Base-by-base conservation (phyloP, 78 protist genomes). In the Mantamonas sphyraenae region DNA sequence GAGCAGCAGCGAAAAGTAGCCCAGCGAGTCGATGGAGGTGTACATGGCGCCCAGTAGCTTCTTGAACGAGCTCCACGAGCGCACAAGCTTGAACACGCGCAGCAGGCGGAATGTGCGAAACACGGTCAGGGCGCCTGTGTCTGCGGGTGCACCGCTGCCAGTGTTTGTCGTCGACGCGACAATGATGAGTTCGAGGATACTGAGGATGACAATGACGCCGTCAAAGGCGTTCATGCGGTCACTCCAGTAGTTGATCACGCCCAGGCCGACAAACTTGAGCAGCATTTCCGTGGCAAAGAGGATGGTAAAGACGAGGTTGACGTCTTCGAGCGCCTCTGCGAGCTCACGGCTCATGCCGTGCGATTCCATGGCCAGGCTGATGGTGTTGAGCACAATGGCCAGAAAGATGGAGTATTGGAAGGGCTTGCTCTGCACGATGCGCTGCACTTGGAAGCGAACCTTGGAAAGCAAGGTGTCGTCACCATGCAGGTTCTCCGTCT, bases 71-170 rank as follows among this genome's bases (percentile, higher is more conserved):
- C 1, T 1, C 64, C 70, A 26, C 33, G 73, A n/a, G 22, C 68
- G 64, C 17, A 63, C 74, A 28, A 77, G 56, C 45, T 59, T 55
- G 51, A 77, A 35, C 26, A 77, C 31, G 24, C 83, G 76, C 19
- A 80, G 30, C 26, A 73, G 14, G 30, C 85, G 85, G 2, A 80
- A 3, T 12, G 58, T 69, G 20, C 85, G 74, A 9, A 80, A 58
- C 53, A 50, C 62, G 1, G 74, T 28, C 61, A 76, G 62, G 42
- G 30, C 43, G n/a, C n/a, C n/a, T 28, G 40, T 9, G n/a, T 3
- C 56, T 8, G 22, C 20, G 12, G 20, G 26, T 1, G 34, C 63
- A 4, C 5, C 33, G 0, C 39, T n/a, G 28, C 0, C 53, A 10
- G n/a, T n/a, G n/a, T n/a, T n/a, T n/a, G n/a, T n/a, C n/a, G n/a